phyloP scores from a whole-genome alignment of 2,329 filamentous ascomycete species.

The Cryphonectria japonica region DNA sequence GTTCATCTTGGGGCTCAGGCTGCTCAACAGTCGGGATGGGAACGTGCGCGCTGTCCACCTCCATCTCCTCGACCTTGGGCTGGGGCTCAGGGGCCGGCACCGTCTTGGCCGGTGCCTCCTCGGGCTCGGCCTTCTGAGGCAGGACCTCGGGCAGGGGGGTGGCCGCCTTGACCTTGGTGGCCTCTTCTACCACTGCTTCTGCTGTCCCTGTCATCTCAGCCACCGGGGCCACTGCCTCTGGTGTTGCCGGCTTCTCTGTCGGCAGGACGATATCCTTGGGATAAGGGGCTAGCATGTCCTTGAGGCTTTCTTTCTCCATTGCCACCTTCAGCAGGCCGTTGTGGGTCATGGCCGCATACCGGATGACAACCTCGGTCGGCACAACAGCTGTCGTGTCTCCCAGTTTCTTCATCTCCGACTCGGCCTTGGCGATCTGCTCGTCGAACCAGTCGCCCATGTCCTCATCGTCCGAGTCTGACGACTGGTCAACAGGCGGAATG shows the following conservation, averaged over 20 bases:
- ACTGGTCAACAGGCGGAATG: constrained; percentile 43
- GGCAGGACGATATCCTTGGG: constrained; percentile 40
- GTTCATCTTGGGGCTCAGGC: constrained; percentile 29
- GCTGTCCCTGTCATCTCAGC: constrained; percentile 33
- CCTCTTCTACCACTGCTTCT: constrained; percentile 28
- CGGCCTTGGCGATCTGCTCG: constrained; percentile 55
- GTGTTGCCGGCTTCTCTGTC: constrained; percentile 20
- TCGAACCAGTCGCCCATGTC: constrained; percentile 62
- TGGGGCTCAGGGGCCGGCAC: constrained; percentile 32
- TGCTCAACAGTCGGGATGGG: constrained; percentile 35
- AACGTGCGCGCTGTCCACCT: constrained; percentile 40
- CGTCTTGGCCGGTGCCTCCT: not conserved
- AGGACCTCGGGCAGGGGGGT: not conserved
- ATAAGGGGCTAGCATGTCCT: constrained; percentile 48
- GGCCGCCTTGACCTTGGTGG: not conserved
- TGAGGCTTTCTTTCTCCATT: constrained; percentile 48
- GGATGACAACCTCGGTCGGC: constrained; percentile 47
- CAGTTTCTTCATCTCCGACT: constrained; percentile 53
- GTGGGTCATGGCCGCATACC: constrained; percentile 53
- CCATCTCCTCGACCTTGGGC: constrained; percentile 48
- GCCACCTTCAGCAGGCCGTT: constrained; percentile 53
- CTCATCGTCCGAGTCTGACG: constrained; percentile 62
- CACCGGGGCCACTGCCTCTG: constrained; percentile 29
- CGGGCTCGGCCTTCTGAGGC: constrained; percentile 30
- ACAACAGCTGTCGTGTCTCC: constrained; percentile 44